Conservation (phyloP, 208 protist species). For the Crithidia fasciculata region DNA sequence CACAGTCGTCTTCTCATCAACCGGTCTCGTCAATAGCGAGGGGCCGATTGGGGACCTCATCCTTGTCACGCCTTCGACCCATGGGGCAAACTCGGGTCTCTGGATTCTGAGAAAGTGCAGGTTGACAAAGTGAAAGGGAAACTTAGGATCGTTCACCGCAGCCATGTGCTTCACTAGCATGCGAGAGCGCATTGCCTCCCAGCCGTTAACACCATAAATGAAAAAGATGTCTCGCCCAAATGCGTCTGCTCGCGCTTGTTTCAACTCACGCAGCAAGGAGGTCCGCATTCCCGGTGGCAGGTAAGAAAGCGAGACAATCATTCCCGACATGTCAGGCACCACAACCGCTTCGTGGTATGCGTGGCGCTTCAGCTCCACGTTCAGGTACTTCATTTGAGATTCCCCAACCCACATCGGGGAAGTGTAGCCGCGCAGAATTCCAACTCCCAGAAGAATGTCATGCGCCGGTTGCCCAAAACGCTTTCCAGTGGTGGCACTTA, state of each 20-base stretch:
- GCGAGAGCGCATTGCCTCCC: constrained; percentile 82
- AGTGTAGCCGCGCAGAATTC: constrained; percentile 86
- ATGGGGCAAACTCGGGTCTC: constrained; percentile 49
- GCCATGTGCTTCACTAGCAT: constrained; percentile 87
- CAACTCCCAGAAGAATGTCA: constrained; percentile 83
- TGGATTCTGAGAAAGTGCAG: constrained; percentile 66
- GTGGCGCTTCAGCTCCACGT: constrained; percentile 58
- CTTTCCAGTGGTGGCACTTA: constrained; percentile 87
- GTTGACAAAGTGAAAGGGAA: constrained; percentile 91
- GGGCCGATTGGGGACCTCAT: constrained; percentile 41
- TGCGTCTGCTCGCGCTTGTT: constrained; percentile 52
- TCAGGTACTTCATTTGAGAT: constrained; percentile 83
- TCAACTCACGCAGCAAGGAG: constrained; percentile 65
- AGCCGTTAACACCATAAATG: constrained; percentile 86
- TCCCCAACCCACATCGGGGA: constrained; percentile 89
- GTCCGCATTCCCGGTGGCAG: constrained; percentile 46
- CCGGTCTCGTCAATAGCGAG: constrained; percentile 20
- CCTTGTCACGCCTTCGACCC: constrained; percentile 20
- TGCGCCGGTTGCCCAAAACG: constrained; percentile 88
- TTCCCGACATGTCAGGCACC: constrained; percentile 81
- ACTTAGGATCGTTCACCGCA: constrained; percentile 68
- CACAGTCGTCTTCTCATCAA: not conserved
- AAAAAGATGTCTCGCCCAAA: constrained; percentile 82
- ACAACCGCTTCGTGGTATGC: constrained; percentile 52
- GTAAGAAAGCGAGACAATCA: constrained; percentile 76